A percentile compares a stretch with the other conserved stretches of the same genome.
These are phyloP conservation scores for Orychophragmus violaceus DNA, from an alignment of 345 rosid species.

Conservation along the genomic window DNA sequence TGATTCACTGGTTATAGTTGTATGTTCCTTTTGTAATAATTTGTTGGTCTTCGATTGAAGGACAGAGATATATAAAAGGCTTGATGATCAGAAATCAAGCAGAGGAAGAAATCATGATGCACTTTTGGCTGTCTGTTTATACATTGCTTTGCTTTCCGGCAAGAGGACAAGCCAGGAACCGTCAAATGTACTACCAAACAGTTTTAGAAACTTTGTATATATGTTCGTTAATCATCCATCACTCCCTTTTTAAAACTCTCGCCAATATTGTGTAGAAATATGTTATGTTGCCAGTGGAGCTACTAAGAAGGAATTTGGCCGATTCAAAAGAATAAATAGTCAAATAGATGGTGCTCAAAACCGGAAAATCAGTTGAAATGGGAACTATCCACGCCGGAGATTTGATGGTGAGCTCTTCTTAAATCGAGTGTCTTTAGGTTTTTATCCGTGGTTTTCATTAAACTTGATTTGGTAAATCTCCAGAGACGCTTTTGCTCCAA, in stretches of 20 bases:
- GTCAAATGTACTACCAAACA: slow-evolving; percentile 78
- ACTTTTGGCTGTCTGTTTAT: slow-evolving; percentile 92
- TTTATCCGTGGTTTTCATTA: not conserved
- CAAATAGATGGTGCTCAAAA: slow-evolving; percentile 84
- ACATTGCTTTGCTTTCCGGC: slow-evolving; percentile 96
- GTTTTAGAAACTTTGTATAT: slow-evolving; percentile 30
- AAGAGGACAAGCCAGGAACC: slow-evolving; percentile 92
- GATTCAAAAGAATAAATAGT: slow-evolving; percentile 96
- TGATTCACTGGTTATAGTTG: not conserved
- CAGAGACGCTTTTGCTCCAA: slow-evolving; percentile 95
- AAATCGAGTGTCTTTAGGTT: not conserved
- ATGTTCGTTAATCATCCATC: slow-evolving; percentile 38
- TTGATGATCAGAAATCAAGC: slow-evolving; percentile 93
- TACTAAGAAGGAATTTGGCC: slow-evolving; percentile 91
- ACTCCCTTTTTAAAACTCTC: slow-evolving; percentile 33
- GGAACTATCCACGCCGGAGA: slow-evolving; percentile 94
- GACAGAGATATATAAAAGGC: slow-evolving; percentile 91
- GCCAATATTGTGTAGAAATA: too few species aligned
- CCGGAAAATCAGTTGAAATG: too few species aligned
- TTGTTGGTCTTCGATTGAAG: not conserved
- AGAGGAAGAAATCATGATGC: slow-evolving; percentile 99
- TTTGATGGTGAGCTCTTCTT: slow-evolving; percentile 63
- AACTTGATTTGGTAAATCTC: slow-evolving; percentile 7
- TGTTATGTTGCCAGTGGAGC: slow-evolving; percentile 96
- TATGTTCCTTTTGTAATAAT: not conserved